Conservation (phyloP, 768 basidiomycete genomes). For the Tricholoma hemisulphureum region DNA sequence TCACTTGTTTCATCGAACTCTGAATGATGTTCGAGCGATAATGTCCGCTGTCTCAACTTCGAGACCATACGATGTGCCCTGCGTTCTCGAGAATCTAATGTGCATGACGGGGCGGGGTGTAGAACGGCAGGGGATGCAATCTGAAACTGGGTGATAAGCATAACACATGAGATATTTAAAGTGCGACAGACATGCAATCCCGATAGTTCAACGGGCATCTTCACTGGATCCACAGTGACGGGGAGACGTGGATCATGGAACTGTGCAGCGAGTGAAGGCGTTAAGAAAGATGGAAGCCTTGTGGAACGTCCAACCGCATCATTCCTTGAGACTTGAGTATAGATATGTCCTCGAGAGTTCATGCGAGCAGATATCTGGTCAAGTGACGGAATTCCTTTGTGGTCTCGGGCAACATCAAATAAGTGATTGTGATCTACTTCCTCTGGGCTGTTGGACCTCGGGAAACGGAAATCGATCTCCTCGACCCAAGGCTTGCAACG, state of each 20-base stretch:
- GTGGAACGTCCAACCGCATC: slow-evolving; percentile 10
- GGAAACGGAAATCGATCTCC: slow-evolving; percentile 60
- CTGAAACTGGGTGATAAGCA: slow-evolving; percentile 43
- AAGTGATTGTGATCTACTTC: slow-evolving; percentile 1
- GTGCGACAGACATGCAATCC: slow-evolving; percentile 13
- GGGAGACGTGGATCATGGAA: slow-evolving; percentile 16
- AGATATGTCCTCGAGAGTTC: slow-evolving; percentile 36
- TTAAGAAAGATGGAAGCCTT: slow-evolving; percentile 36
- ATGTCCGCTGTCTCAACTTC: slow-evolving; percentile 57
- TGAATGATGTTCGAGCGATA: slow-evolving; percentile 32
- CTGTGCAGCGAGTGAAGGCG: slow-evolving; percentile 18
- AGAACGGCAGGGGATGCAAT: slow-evolving; percentile 51
- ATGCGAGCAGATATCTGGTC: slow-evolving; percentile 74
- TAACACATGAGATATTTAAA: slow-evolving; percentile 24
- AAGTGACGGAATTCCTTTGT: slow-evolving; percentile 57
- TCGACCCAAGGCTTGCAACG: slow-evolving; percentile 56
- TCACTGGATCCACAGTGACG: slow-evolving; percentile 41
- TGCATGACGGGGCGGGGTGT: slow-evolving; percentile 41
- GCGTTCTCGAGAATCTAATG: slow-evolving; percentile 54
- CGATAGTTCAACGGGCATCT: slow-evolving; percentile 38
- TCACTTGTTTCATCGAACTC: slow-evolving; percentile 22
- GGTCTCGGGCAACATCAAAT: slow-evolving; percentile 4
- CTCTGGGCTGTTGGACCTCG: slow-evolving; percentile 22
- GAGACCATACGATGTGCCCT: slow-evolving; percentile 65
- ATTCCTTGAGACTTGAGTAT: slow-evolving; percentile 20